A percentile compares a stretch with the other conserved stretches of the same genome.
These are phyloP conservation scores for Pythium dissimile DNA, from an alignment of 352 stramenopile species.

Conservation along the genomic window DNA sequence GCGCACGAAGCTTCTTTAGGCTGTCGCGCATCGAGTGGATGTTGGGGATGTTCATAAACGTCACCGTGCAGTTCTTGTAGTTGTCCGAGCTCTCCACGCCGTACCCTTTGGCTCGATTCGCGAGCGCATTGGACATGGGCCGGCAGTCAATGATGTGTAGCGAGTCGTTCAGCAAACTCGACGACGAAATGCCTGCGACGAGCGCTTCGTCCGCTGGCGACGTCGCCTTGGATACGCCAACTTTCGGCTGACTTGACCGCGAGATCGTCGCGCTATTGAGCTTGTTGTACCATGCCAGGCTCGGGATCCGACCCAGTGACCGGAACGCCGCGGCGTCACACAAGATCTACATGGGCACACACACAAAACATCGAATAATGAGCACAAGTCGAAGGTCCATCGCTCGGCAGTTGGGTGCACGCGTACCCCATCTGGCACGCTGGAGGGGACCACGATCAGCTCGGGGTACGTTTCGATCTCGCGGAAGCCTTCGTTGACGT, in stretches of 20 bases:
- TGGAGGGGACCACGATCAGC: conserved; percentile 90
- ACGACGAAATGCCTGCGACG: conserved; percentile 59
- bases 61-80: conserved; percentile 93
- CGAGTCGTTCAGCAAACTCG: conserved; percentile 58
- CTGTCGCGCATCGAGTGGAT: conserved; percentile 98
- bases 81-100: conserved; percentile 95
- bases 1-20: conserved; percentile 67
- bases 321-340: conserved; percentile 69
- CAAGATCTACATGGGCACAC: conserved; percentile 47
- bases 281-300: conserved; percentile 68
- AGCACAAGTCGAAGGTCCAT: not conserved
- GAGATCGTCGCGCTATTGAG: conserved; percentile 62
- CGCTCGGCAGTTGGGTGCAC: not conserved
- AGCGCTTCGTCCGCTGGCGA: conserved; percentile 69
- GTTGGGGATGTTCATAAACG: conserved; percentile 99
- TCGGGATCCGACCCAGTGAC: conserved; percentile 68
- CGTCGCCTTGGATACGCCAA: conserved; percentile 77
- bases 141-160: conserved; percentile 84
- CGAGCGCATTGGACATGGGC: conserved; percentile 74
- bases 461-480: conserved; percentile 93
- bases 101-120: conserved; percentile 89
- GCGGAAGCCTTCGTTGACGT: conserved; percentile 65
- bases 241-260: conserved; percentile 80
- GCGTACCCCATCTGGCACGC: conserved; percentile 85
- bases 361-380: no score